Conservation (phyloP, 164 flowering plant species). For the Saururus chinensis region DNA sequence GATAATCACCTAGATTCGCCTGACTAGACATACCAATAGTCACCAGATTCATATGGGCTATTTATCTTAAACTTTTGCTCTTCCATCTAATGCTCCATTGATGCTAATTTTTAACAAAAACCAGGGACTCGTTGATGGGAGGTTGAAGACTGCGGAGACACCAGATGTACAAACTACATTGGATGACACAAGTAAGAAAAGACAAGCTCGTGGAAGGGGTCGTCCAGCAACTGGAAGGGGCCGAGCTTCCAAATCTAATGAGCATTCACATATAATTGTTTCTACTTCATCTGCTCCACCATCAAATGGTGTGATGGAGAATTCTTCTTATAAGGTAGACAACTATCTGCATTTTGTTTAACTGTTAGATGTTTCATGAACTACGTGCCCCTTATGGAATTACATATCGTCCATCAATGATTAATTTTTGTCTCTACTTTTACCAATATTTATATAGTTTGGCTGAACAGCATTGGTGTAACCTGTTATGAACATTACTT, state of each 20-base stretch:
- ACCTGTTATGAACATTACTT: background rate
- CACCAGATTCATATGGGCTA: too few relatives aligned
- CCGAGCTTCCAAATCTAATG: conserved; percentile 56
- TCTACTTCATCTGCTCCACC: conserved; percentile 17
- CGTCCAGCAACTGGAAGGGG: conserved; percentile 54
- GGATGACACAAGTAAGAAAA: conserved; percentile 51
- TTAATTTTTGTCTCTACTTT: too few relatives aligned
- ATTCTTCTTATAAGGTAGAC: conserved; percentile 40
- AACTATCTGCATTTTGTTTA: background rate
- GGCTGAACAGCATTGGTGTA: background rate
- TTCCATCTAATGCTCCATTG: background rate
- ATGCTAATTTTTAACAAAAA: background rate
- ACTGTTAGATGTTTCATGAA: too few relatives aligned
- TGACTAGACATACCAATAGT: too few relatives aligned
- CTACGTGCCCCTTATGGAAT: background rate
- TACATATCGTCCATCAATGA: too few relatives aligned
- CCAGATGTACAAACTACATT: conserved; percentile 28
- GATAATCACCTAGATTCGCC: too few relatives aligned
- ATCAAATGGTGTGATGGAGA: conserved; percentile 67
- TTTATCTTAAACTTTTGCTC: too few relatives aligned
- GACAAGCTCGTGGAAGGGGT: conserved; percentile 74
- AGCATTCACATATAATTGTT: conserved; percentile 30
- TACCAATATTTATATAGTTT: background rate
- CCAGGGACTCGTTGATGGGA: conserved; percentile 46
- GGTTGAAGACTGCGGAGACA: conserved; percentile 27